Evolutionary conservation across 371 early-diverging fungal genomes (phyloP), one percentile per base, ranked within the genome.

Genomic region (Encephalitozoon romaleae): DNA sequence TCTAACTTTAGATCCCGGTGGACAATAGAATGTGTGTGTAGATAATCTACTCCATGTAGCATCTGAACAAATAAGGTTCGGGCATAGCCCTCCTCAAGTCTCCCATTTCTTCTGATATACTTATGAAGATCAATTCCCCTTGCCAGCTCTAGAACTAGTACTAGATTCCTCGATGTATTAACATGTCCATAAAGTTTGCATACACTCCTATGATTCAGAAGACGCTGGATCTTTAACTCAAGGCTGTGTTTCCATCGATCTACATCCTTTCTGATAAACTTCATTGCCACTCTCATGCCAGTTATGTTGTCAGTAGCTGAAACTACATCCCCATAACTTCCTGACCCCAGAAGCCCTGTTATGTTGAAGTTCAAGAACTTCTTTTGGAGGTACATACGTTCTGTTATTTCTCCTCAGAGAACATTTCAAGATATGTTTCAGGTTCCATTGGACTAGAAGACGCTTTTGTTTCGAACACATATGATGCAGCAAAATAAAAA

Each of bases 1-100:
- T 51, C 49, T 30, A 68, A 8, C 52, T 79, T 79, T 3, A 79
- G 21, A 51, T 79, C 79, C 21, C 77, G 59, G 39, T 79, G 79
- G 5, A 67, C 42, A 15, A 79, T 67, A 2, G 67, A 59, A 8
- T 43, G 39, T 0, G 47, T 55, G 30, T 79, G 79, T 4, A 79
- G n/a, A 32, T 72, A 72, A 9, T 69, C 52, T 32, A 74, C 38
- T 9, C 42, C 79, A 11, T 65, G 28, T 21, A 79, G 41, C 45
- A 79, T 75, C 21, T 59, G 59, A 18, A 59, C 21, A 38, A 59
- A 59, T 5, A 59, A 28, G 9, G 30, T 4, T 9, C 38, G 4
- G 2, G 59, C 59, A 59, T 59, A 15, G 5, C 4, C 21, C 38
- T 59, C 59, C 5, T 34, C 34, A 9, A 59, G 28, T 5, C 38